Base-by-base conservation (phyloP, 768 basidiomycete species). In the Phylloporus sp. region DNA sequence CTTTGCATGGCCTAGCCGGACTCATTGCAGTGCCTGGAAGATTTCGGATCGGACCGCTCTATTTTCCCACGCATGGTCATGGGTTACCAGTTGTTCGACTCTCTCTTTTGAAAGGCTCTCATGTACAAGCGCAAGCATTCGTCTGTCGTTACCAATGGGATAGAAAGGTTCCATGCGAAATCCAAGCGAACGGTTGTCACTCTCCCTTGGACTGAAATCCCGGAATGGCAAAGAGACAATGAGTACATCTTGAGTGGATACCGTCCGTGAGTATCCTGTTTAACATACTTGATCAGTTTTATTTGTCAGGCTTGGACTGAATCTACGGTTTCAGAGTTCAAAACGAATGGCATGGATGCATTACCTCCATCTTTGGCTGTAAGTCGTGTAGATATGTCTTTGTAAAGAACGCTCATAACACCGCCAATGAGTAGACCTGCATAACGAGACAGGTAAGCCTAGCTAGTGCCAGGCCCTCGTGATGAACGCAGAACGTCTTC, bases 151-250 rank as follows among this genome's bases (percentile, higher is more conserved):
- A 16, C 27, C 32, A 57, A 65, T 40, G 59, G 50, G 32, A 23
- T 9, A n/a, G 18, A 29, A n/a, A 52, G 43, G 20, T 18, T 13
- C 41, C n/a, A 32, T 27, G 38, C 27, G 28, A 55, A 38, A 31
- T 39, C 29, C 40, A 52, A 44, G 15, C 47, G 38, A 29, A 23
- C 45, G 16, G 11, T 34, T 39, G 50, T 44, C 50, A 78, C 73
- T n/a, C 55, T 79, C 31, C 64, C 71, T 12, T 89, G 82, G 82
- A 53, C 63, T 23, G 80, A 85, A 49, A 72, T 88, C 39, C 80
- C 83, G 35, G 76, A 77, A 29, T 91, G 86, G 85, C 81, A 82
- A 67, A 77, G 71, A 56, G 84, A 89, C 67, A 90, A 89, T 59
- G 85, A 88, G 58, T 85, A 80, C 62, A 88, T 90, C 53, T 34